phyloP scores from a whole-genome alignment of 257 asterid species.

The Buddleja alternifolia region DNA sequence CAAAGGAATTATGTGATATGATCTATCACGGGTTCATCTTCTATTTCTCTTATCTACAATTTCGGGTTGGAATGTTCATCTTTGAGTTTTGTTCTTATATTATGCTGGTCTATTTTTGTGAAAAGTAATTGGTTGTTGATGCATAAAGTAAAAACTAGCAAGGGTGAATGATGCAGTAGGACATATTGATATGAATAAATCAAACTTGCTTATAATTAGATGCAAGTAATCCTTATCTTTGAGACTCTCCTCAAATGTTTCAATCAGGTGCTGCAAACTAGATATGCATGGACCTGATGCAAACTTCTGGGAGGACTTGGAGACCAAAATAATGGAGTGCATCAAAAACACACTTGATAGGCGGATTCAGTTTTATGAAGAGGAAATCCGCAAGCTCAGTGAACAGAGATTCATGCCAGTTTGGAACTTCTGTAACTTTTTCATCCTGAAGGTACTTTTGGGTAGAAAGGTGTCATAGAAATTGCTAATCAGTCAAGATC shows the following conservation, averaged over 20 bases:
- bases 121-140: neutral
- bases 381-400: conserved; percentile 96
- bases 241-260: conserved; percentile 36
- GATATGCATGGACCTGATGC: conserved; percentile 87
- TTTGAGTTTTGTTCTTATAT: conserved; percentile 11
- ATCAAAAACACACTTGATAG: conserved; percentile 89
- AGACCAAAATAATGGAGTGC: conserved; percentile 85
- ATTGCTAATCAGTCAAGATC: neutral
- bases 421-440: conserved; percentile 98
- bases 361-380: conserved; percentile 95
- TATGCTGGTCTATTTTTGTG: conserved; percentile 19
- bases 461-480: neutral
- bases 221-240: conserved; percentile 18
- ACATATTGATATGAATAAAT: neutral
- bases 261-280: conserved; percentile 88
- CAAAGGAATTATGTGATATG: neutral
- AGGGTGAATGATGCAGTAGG: no score
- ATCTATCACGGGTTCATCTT: no score
- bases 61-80: no score
- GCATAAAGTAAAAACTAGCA: conserved; percentile 2
- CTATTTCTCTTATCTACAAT: no score
- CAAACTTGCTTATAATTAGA: conserved; percentile 14
- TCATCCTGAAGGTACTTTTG: conserved; percentile 73
- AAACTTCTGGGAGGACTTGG: conserved; percentile 92
- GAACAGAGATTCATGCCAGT: conserved; percentile 95